Base-by-base conservation (phyloP, 2,329 filamentous ascomycete genomes). In the Delphinella strobiligena region DNA sequence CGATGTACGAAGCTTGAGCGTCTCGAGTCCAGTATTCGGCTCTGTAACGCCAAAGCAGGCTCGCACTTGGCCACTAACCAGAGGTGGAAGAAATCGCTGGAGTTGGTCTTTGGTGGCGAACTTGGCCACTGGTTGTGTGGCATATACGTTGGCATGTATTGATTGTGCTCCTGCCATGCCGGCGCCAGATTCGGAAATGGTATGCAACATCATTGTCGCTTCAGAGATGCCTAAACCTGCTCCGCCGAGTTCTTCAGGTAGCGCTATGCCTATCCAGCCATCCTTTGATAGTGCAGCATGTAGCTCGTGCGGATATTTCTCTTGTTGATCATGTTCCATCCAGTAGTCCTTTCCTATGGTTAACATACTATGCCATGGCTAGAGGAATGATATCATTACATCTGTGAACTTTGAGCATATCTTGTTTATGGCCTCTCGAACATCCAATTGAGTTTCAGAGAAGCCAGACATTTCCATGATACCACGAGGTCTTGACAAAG, bases 21-120 rank as follows among this genome's bases (percentile, higher is more conserved):
- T 93, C 43, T 93, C 80, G 1, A 93, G 72, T 0, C 85, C 84
- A 0, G 82, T 78, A 47, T 87, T 80, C 0, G 83, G 83, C 55
- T 89, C 84, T n/a, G 82, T 89, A 2, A 91, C 83, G 10, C 83
- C 84, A 48, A 91, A 91, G 53, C 84, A 91, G 0, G 75, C 76
- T 39, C 83, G 67, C 70, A 71, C 82, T 47, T 76, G 68, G 2
- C 84, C 84, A 5, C 71, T 71, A 30, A 91, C 80, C 42, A 91
- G 77, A 37, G 75, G 75, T 0, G 80, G 77, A 8, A 91, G 69
- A 19, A 76, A 81, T 4, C 64, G 63, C 40, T 74, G 59, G 2
- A 78, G 61, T 59, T 89, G 82, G 38, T 74, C 69, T 4, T 66
- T 55, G 0, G 74, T 80, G 1, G 80, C 82, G 48, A 88, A 89